These are phyloP conservation scores for Cryomyces minteri DNA, from an alignment of 495 filamentous ascomycete genomes.

Conservation along the genomic window DNA sequence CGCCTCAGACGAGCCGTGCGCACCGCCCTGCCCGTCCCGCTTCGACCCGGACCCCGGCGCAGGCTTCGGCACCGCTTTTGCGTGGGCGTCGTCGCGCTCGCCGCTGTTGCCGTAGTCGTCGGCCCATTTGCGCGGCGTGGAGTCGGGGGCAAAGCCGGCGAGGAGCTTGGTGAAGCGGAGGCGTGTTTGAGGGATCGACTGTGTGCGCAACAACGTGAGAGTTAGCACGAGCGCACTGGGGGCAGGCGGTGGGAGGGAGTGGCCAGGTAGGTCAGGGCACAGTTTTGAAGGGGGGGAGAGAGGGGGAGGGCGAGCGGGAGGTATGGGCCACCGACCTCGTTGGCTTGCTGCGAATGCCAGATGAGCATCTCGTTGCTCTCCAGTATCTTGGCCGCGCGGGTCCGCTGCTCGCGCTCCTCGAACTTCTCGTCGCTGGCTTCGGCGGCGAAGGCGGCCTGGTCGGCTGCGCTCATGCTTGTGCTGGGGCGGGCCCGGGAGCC, in stretches of 20 bases:
- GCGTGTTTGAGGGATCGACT: constrained; percentile 21
- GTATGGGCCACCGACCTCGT: constrained; percentile 10
- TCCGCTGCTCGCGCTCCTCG: constrained; percentile 6
- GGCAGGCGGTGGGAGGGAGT: no score
- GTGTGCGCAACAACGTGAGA: neutral
- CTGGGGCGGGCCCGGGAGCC: neutral
- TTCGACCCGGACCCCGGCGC: no score
- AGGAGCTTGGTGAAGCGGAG: constrained; percentile 14
- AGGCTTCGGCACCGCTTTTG: no score
- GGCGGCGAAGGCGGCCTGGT: neutral
- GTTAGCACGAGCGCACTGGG: no score
- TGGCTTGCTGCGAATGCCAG: constrained; percentile 6
- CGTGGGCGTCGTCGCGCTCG: no score
- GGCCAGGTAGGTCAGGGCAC: no score
- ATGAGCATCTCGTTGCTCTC: constrained; percentile 14
- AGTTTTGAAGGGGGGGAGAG: no score
- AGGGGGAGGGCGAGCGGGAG: no score
- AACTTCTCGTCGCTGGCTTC: constrained; percentile 5
- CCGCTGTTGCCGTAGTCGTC: no score
- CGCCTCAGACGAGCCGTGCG: no score
- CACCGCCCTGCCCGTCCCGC: no score
- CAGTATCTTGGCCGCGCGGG: constrained; percentile 8
- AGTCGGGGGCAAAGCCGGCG: constrained; percentile 7
- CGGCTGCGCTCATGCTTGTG: neutral
- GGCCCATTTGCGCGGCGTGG: no score